Base-by-base conservation (phyloP, 2,329 filamentous ascomycete genomes). In the Alternaria sp. region DNA sequence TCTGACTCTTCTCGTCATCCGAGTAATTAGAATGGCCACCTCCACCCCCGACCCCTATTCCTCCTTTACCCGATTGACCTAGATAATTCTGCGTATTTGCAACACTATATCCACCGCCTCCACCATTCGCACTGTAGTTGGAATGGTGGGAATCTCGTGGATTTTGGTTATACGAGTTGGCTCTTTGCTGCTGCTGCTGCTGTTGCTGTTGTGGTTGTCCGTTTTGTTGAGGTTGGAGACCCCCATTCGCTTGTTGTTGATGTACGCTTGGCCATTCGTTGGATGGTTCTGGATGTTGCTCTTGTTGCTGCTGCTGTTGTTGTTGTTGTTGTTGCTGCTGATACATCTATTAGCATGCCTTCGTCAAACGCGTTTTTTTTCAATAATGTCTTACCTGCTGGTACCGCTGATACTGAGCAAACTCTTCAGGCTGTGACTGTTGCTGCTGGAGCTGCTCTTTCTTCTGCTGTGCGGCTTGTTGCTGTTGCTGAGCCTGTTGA, bases 401-500 rank as follows among this genome's bases (percentile, higher is more conserved):
- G 58, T 78, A 78, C 62, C 73, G 68, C 61, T 79, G 75, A 61
- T 76, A 77, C 53, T 78, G 75, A 28, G 72, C 67, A 51, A 77
- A 77, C 63, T 80, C 78, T 41, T 81, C 77, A 40, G 72, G 69
- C 59, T 71, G 68, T 39, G 71, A 65, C 49, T 77, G 76, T 60
- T 75, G 65, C 24, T 57, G 61, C 17, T 90, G 87, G 70, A 73
- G 69, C 41, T 78, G 75, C 52, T 80, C 77, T 36, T 81, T 76
- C 58, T 75, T 70, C 51, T 76, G 71, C 52, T 76, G 71, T 41
- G 72, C 61, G 67, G 77, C 64, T 54, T 75, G 81, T 71, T 77
- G 78, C 66, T 72, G 80, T 65, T 85, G 84, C 54, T 87, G 84
- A 21, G 61, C 60, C 60, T 88, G 85, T 51, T 86, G 77, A 51